phyloP scores from a whole-genome alignment of 75 land plant species.

The Selaginella tamariscina region DNA sequence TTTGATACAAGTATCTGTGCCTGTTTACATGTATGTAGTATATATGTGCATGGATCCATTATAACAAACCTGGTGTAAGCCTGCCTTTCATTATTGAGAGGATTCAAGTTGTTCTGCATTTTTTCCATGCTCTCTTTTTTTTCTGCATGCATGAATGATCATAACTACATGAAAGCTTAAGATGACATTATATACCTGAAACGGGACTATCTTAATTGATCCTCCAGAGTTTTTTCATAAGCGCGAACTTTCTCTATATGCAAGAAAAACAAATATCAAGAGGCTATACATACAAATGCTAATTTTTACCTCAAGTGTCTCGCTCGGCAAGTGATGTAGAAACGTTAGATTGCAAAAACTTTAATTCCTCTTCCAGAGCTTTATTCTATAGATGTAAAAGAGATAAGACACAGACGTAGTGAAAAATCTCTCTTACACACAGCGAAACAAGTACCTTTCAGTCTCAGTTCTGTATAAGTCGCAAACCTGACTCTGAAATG shows the following conservation, averaged over 20 bases:
- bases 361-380: background rate
- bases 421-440: too few species aligned
- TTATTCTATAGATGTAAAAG: background rate
- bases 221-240: background rate
- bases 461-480: background rate
- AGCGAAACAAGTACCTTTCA: background rate
- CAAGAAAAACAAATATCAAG: background rate
- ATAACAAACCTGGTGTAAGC: background rate
- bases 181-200: background rate
- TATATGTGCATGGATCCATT: background rate
- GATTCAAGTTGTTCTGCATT: background rate
- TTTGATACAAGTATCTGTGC: background rate
- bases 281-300: background rate
- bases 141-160: too few species aligned
- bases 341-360: background rate
- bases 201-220: background rate
- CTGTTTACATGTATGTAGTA: background rate
- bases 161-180: too few species aligned
- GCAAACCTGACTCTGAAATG: background rate
- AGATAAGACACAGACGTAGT: too few species aligned
- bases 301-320: slow-evolving; percentile 1
- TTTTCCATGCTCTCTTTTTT: background rate
- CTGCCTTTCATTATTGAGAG: background rate
- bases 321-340: background rate
- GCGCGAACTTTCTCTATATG: background rate